Conservation (phyloP, 164 flowering plant species). For the Protea cynaroides region DNA sequence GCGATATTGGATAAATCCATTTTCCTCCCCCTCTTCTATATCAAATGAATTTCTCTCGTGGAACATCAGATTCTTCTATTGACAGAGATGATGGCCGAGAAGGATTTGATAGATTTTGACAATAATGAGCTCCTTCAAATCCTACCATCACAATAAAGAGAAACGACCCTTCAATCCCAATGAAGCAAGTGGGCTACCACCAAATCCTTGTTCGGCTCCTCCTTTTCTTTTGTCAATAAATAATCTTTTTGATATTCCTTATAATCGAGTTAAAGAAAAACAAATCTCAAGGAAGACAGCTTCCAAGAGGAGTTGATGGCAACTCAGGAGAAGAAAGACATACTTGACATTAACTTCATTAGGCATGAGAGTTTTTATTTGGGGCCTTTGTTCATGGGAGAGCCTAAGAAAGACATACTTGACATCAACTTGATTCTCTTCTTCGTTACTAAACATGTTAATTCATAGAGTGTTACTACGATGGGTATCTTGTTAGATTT, state of each 20-base stretch:
- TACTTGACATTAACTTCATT: conserved; percentile 39
- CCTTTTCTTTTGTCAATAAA: conserved; percentile 50
- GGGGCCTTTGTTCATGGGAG: conserved; percentile 45
- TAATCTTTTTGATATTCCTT: conserved; percentile 90
- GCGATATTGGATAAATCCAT: too few relatives aligned
- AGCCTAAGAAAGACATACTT: conserved; percentile 35
- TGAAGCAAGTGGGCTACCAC: conserved; percentile 45
- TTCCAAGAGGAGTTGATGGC: conserved; percentile 48
- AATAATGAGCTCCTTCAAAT: conserved; percentile 38
- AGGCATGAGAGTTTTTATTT: conserved; percentile 73
- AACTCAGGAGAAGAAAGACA: conserved; percentile 44
- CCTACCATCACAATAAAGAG: conserved; percentile 63
- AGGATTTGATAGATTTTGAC: conserved; percentile 78
- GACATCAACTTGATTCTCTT: conserved; percentile 42
- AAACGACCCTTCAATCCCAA: conserved; percentile 46
- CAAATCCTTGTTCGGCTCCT: conserved; percentile 91
- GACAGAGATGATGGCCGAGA: conserved; percentile 57
- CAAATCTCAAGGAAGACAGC: conserved; percentile 52
- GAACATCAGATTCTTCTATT: too few relatives aligned
- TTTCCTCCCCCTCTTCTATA: too few relatives aligned
- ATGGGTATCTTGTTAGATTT: too few relatives aligned
- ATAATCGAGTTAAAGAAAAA: conserved; percentile 66
- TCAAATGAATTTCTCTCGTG: too few relatives aligned
- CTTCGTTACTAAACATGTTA: conserved; percentile 48
- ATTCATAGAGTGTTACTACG: conserved; percentile 37